A percentile compares a stretch with the other conserved stretches of the same genome.
phyloP scores from a whole-genome alignment of 148 eudicot species.

The Camellia sinensis region DNA sequence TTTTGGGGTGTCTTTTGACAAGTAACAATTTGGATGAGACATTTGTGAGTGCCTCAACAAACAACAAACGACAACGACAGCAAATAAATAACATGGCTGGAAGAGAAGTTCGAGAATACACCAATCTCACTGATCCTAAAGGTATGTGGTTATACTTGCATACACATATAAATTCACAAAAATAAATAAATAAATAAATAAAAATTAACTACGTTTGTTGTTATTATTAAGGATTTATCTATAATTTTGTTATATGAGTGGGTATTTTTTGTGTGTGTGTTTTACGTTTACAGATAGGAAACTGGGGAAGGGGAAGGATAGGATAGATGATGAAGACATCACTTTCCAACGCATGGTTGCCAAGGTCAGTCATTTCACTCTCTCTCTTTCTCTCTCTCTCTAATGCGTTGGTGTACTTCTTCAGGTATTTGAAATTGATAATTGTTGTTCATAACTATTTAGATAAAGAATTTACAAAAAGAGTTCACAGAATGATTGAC shows the following conservation, averaged over 20 bases:
- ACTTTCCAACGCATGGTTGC: constrained; percentile 99
- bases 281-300: constrained; percentile 61
- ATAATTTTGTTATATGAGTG: not conserved
- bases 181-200: not conserved
- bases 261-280: not conserved
- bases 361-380: constrained; percentile 75
- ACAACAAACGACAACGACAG: not conserved
- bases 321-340: constrained; percentile 84
- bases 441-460: not conserved
- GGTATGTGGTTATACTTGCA: constrained; percentile 30
- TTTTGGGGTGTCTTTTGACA: too few relatives aligned
- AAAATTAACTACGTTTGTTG: too few relatives aligned
- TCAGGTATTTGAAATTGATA: not conserved
- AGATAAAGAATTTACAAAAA: not conserved
- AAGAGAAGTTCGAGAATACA: constrained; percentile 94
- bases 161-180: not conserved
- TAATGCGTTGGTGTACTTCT: not conserved
- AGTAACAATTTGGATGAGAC: too few relatives aligned
- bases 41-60: too few relatives aligned
- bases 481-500: not conserved
- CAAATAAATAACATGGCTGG: constrained; percentile 54
- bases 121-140: constrained; percentile 93
- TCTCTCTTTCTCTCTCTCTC: constrained; percentile 13
- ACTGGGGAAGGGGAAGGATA: constrained; percentile 73
- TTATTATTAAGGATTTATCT: not conserved